Percentiles rank a stretch among this genome's conserved stretches.
These are phyloP conservation scores for Candida vaughaniae DNA, from an alignment of 805 yeast genomes.

Conservation along the genomic window DNA sequence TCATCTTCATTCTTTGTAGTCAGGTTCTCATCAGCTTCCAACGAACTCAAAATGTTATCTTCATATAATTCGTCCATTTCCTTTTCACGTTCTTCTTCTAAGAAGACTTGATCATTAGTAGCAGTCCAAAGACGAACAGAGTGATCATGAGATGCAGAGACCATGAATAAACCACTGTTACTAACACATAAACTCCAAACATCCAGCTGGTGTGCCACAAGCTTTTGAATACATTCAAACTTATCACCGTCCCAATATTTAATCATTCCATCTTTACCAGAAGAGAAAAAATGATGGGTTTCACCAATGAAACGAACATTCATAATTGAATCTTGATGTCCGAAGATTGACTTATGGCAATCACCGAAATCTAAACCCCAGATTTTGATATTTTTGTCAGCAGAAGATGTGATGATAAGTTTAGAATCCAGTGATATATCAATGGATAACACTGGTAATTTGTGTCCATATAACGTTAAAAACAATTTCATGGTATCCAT, in stretches of 20 bases:
- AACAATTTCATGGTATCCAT: constrained; percentile 84
- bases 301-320: constrained; percentile 78
- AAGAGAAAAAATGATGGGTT: constrained; percentile 86
- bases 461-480: constrained; percentile 91
- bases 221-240: constrained; percentile 87
- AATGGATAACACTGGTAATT: constrained; percentile 87
- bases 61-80: constrained; percentile 94
- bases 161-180: constrained; percentile 64
- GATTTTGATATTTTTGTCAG: constrained; percentile 94
- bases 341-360: constrained; percentile 94
- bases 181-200: constrained; percentile 92
- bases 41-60: constrained; percentile 66
- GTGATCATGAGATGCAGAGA: constrained; percentile 89
- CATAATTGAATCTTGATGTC: constrained; percentile 96
- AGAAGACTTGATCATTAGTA: constrained; percentile 91
- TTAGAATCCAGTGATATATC: constrained; percentile 91
- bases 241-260: constrained; percentile 99
- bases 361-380: constrained; percentile 99
- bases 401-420: constrained; percentile 86
- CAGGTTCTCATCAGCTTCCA: constrained; percentile 50
- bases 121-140: constrained; percentile 91
- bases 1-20: constrained; percentile 33
- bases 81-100: constrained; percentile 95
- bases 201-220: constrained; percentile 82
- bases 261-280: constrained; percentile 83